Percentiles rank a stretch among this genome's conserved stretches.
These are phyloP conservation scores for Quercus bicolor DNA, from an alignment of 306 rosid species.

Conservation along the genomic window DNA sequence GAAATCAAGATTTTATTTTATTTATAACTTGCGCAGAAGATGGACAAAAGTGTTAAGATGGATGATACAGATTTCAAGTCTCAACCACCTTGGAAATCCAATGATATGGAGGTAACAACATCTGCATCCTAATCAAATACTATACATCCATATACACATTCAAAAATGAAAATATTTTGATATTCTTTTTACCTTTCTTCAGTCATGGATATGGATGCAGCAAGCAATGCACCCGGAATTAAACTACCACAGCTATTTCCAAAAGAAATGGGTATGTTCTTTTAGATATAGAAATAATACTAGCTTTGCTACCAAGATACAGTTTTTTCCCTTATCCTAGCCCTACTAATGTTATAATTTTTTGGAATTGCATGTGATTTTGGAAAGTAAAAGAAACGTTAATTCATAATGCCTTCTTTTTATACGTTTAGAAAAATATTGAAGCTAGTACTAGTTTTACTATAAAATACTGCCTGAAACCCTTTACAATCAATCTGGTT, in stretches of 20 bases:
- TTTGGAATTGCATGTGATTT: no score
- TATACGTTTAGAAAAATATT: no score
- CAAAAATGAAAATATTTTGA: neutral
- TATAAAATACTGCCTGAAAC: no score
- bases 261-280: constrained; percentile 76
- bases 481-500: no score
- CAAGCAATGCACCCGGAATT: constrained; percentile 99
- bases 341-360: no score
- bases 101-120: constrained; percentile 66
- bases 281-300: neutral
- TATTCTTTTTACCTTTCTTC: constrained; percentile 5
- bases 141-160: neutral
- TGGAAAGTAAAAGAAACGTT: no score
- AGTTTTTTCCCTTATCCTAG: neutral
- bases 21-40: constrained; percentile 25
- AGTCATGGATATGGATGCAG: constrained; percentile 98
- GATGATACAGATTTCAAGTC: constrained; percentile 57
- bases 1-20: neutral
- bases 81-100: constrained; percentile 75
- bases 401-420: no score
- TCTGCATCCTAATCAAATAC: neutral
- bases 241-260: constrained; percentile 71
- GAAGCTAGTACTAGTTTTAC: no score
- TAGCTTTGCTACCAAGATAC: neutral
- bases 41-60: constrained; percentile 50